Base-by-base conservation (phyloP, 1,139 yeast genomes). In the Pneumocystis oryctolagi region DNA sequence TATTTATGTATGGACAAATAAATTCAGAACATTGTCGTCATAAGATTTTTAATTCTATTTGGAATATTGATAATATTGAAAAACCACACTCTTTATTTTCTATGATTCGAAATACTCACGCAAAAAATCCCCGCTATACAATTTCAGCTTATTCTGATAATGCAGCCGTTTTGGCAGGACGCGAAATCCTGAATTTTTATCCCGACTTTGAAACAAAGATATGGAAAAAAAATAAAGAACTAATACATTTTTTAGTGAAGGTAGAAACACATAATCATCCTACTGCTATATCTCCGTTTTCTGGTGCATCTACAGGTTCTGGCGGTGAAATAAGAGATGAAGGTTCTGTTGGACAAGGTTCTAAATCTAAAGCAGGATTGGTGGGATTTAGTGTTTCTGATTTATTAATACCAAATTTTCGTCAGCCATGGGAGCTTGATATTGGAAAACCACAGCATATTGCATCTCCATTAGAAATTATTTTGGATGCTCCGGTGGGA, bases 321-420 rank as follows among this genome's bases (percentile, higher is more conserved):
- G 99, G 99, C 74, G 99, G 99, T 77, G 99, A 94, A 77, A 94
- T 94, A 71, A 87, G 99, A 80, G 99, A 94, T 75, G 99, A 94
- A 77, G 98, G 97, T 76, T 98, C 99, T 35, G 96, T 92, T 28
- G 99, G 99, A 67, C 83, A 97, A 74, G 99, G 99, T 62, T 92
- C 98, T 32, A 88, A 89, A 75, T 84, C 97, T 58, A 92, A 92
- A 76, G 96, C 97, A 71, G 99, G 99, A 63, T 80, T 94, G 68
- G 80, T 95, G 63, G 99, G 99, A 5, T 94, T 84, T 75, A 82
- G 95, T 8, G 97, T 89, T 20, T 85, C 95, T 59, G 98, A 94
- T 75, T 81, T 94, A 73, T 79, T 83, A 68, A 90, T 94, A 69
- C 98, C 98, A 60, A 82, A 79, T 35, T 81, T 84, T 71, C 81